These are phyloP conservation scores for Termitomyces sp. DNA, from an alignment of 768 basidiomycete genomes.

Conservation along the genomic window DNA sequence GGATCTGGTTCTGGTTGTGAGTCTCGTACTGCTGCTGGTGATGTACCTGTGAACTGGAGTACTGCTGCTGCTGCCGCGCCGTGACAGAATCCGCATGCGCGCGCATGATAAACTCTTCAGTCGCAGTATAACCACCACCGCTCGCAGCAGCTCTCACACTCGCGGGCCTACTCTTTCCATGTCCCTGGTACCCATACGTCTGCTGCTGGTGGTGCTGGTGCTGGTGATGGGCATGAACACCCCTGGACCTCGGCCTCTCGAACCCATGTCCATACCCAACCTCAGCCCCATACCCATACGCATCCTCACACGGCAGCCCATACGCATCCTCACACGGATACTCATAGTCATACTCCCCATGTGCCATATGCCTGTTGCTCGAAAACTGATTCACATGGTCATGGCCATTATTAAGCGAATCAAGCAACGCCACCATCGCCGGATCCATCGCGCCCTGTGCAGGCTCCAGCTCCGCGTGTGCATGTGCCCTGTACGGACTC, in stretches of 20 bases:
- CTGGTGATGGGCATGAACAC: background rate
- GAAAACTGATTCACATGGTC: slow-evolving; percentile 2
- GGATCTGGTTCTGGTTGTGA: background rate
- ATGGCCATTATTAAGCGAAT: slow-evolving; percentile 19
- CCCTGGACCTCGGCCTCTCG: background rate
- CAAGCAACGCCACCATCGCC: slow-evolving; percentile 31
- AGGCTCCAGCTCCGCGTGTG: background rate
- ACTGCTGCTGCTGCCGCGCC: slow-evolving; percentile 4
- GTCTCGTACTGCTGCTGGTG: background rate
- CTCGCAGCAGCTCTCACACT: slow-evolving; percentile 20
- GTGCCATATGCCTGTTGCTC: background rate
- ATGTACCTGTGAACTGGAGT: background rate
- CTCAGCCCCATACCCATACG: background rate
- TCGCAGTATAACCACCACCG: slow-evolving; percentile 55
- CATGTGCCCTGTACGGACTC: slow-evolving; percentile 4
- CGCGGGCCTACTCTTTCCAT: background rate
- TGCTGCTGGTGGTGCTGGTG: background rate
- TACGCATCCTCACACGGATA: background rate
- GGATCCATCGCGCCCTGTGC: slow-evolving; percentile 21
- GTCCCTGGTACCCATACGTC: background rate
- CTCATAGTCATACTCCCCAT: background rate
- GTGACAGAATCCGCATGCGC: slow-evolving; percentile 27
- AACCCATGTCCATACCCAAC: background rate
- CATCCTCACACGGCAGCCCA: background rate
- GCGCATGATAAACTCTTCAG: slow-evolving; percentile 66